These are phyloP conservation scores for Coemansia guatemalensis DNA, from an alignment of 192 early-diverging fungal species.

Conservation along the genomic window DNA sequence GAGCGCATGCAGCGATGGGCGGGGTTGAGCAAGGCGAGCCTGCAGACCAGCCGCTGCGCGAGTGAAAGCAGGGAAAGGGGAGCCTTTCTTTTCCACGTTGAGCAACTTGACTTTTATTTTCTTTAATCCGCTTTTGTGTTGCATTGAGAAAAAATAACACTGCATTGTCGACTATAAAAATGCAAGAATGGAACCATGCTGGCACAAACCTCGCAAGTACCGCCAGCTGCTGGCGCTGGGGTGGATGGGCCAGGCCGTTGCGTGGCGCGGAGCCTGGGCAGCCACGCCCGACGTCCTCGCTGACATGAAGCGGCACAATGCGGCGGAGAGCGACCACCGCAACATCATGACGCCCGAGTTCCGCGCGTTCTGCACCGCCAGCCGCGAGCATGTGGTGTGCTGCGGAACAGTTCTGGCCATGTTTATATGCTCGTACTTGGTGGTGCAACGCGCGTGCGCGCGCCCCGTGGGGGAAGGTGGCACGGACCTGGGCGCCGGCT, in stretches of 20 bases:
- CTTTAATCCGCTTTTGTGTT: background rate
- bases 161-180: conserved; percentile 11
- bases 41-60: background rate
- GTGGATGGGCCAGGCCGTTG: background rate
- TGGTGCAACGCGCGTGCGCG: conserved; percentile 33
- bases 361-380: conserved; percentile 40
- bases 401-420: conserved; percentile 28
- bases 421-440: conserved; percentile 33
- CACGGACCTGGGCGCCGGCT: background rate
- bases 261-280: background rate
- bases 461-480: background rate
- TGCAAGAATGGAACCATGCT: conserved; percentile 10
- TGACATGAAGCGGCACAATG: conserved; percentile 50
- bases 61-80: background rate
- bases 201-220: background rate
- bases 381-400: conserved; percentile 47
- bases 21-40: conserved; percentile 1
- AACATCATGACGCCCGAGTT: conserved; percentile 53
- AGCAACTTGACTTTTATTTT: background rate
- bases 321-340: conserved; percentile 47
- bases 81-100: conserved; percentile 4
- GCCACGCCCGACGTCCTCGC: conserved; percentile 25
- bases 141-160: background rate
- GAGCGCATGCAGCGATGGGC: conserved; percentile 1
- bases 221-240: background rate